Percentiles rank a stretch among this genome's conserved stretches.
These are phyloP conservation scores for Starmerella sp. DNA, from an alignment of 805 yeast species.

Conservation along the genomic window DNA sequence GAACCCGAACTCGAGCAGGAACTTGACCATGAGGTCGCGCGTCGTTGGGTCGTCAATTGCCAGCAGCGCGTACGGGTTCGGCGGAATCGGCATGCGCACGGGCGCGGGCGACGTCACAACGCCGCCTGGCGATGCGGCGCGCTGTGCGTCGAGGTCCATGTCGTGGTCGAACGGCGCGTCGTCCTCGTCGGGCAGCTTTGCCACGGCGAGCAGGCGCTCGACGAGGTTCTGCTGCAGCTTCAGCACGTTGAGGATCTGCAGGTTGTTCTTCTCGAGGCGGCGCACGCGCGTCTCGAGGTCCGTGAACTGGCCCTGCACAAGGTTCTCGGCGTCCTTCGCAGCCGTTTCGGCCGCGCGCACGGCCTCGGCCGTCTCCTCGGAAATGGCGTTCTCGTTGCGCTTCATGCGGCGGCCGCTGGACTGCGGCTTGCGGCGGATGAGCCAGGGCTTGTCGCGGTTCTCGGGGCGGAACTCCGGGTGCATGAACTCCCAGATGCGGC, in stretches of 20 bases:
- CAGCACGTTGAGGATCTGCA: conserved; percentile 16
- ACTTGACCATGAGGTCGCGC: conserved; percentile 71
- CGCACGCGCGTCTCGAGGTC: conserved; percentile 14
- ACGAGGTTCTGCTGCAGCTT: conserved; percentile 19
- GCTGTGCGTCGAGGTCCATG: background rate
- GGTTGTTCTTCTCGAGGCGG: conserved; percentile 15
- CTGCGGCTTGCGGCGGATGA: conserved; percentile 60
- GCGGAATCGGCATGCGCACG: conserved; percentile 29
- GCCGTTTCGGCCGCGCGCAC: conserved; percentile 22
- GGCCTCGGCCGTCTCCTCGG: conserved; percentile 19
- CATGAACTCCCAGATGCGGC: conserved; percentile 68
- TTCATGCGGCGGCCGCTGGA: conserved; percentile 12
- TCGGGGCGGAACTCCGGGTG: conserved; percentile 78
- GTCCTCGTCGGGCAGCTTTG: conserved; percentile 7
- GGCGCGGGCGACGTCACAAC: background rate
- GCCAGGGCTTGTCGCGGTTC: conserved; percentile 68
- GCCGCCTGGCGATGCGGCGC: background rate
- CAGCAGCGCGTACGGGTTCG: conserved; percentile 22
- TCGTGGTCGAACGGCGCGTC: background rate
- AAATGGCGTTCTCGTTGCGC: conserved; percentile 6
- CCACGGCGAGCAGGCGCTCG: conserved; percentile 12
- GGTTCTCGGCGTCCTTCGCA: conserved; percentile 17
- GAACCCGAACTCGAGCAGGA: conserved; percentile 78
- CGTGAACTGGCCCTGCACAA: conserved; percentile 8
- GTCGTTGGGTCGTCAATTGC: conserved; percentile 47